Evolutionary conservation across 2,329 filamentous ascomycete genomes (phyloP).

Genomic region (Colletotrichum tropicale): DNA sequence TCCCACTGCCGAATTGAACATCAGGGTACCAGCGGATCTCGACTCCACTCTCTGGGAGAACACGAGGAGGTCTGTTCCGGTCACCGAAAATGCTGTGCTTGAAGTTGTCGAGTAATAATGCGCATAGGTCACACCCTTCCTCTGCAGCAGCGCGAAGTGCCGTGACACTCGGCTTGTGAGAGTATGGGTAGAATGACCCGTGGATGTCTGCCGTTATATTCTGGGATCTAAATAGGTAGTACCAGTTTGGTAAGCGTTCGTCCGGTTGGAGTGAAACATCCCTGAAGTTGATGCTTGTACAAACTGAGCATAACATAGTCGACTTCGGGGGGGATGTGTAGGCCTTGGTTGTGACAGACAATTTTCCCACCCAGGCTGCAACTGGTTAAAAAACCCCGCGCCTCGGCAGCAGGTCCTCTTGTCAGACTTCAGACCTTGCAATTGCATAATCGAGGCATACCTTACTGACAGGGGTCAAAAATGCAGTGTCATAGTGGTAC

Average conservation of each 20-base stretch:
- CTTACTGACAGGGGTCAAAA: no score
- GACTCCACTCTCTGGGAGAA: rapidly evolving
- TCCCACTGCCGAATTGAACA: rapidly evolving
- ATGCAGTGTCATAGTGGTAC: no score
- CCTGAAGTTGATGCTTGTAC: background rate
- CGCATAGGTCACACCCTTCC: rapidly evolving
- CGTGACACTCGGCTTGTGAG: rapidly evolving
- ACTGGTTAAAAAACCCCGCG: no score
- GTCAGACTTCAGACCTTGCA: no score
- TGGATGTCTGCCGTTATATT: rapidly evolving
- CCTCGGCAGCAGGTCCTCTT: no score
- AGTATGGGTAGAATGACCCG: background rate
- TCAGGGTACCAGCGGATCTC: background rate
- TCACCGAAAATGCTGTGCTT: background rate
- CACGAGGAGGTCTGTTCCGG: background rate
- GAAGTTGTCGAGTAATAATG: background rate
- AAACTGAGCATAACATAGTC: no score
- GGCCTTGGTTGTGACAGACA: no score
- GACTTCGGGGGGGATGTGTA: no score
- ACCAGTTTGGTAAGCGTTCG: background rate
- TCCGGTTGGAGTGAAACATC: rapidly evolving
- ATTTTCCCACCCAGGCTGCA: no score
- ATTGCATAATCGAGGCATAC: no score
- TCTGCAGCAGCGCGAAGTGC: rapidly evolving
- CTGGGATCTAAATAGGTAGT: background rate